Conservation (phyloP, 2,329 filamentous ascomycete genomes). For the Didymella pinodella region DNA sequence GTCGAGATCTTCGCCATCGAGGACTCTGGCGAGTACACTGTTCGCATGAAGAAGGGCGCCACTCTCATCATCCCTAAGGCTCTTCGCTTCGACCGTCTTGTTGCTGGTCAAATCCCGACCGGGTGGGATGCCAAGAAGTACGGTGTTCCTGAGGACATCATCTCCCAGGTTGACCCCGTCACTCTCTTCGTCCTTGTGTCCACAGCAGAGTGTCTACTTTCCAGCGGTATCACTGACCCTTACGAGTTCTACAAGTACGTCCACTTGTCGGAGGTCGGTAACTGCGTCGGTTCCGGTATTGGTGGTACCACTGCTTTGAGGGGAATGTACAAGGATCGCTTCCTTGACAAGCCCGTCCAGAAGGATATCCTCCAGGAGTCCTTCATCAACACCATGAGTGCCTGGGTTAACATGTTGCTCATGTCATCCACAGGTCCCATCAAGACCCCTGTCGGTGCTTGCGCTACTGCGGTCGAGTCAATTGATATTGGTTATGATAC, state of each 20-base stretch:
- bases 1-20: slow-evolving; percentile 96
- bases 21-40: slow-evolving; percentile 91
- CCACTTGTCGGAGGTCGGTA: slow-evolving; percentile 95
- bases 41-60: slow-evolving; percentile 94
- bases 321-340: slow-evolving; percentile 98
- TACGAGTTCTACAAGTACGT: slow-evolving; percentile 99
- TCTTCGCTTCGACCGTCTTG: slow-evolving; percentile 93
- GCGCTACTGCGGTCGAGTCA: slow-evolving; percentile 95
- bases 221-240: slow-evolving; percentile 95
- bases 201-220: slow-evolving; percentile 88
- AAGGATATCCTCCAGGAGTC: slow-evolving; percentile 99
- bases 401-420: slow-evolving; percentile 99
- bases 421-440: slow-evolving; percentile 97
- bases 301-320: slow-evolving; percentile 90
- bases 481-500: slow-evolving; percentile 98
- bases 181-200: slow-evolving; percentile 95
- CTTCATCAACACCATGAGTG: slow-evolving; percentile 99
- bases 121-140: slow-evolving; percentile 98
- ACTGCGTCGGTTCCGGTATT: slow-evolving; percentile 98
- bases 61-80: slow-evolving; percentile 96
- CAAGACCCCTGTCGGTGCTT: slow-evolving; percentile 98
- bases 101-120: slow-evolving; percentile 95
- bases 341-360: slow-evolving; percentile 94
- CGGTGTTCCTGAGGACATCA: slow-evolving; percentile 96
- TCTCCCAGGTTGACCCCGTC: slow-evolving; percentile 95